These are phyloP conservation scores for Noccaea bulbosa DNA, from an alignment of 345 rosid species.

Conservation along the genomic window DNA sequence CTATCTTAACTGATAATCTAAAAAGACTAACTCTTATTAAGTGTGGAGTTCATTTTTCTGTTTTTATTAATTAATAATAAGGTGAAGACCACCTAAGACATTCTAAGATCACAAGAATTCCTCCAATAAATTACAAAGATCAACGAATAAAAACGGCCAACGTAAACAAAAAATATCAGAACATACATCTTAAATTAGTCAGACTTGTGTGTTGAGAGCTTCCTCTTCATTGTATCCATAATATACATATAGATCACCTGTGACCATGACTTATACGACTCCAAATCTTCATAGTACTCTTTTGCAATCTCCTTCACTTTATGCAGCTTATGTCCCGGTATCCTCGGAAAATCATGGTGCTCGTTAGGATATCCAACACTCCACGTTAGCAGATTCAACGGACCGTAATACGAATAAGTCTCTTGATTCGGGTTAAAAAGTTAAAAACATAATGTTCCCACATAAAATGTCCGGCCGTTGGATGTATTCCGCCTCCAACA, in stretches of 20 bases:
- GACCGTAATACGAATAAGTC: slow-evolving; percentile 90
- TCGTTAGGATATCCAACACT: slow-evolving; percentile 88
- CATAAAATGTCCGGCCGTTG: slow-evolving; percentile 90
- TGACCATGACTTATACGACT: slow-evolving; percentile 78
- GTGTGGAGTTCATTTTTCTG: too few species aligned
- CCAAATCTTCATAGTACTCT: slow-evolving; percentile 65
- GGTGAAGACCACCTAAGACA: not conserved
- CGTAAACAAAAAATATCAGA: not conserved
- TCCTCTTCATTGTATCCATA: slow-evolving; percentile 82
- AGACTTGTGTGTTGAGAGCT: slow-evolving; percentile 41
- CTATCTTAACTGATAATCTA: too few species aligned
- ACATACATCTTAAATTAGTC: slow-evolving; percentile 9
- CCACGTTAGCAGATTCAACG: slow-evolving; percentile 78
- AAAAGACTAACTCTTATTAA: too few species aligned
- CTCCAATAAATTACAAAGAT: slow-evolving; percentile 11
- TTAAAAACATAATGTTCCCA: slow-evolving; percentile 88
- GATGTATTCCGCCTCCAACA: slow-evolving; percentile 92
- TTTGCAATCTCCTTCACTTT: slow-evolving; percentile 88
- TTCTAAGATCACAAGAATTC: slow-evolving; percentile 4
- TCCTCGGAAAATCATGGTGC: slow-evolving; percentile 94
- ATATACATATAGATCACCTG: slow-evolving; percentile 87
- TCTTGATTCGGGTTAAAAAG: slow-evolving; percentile 80
- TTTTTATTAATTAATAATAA: too few species aligned
- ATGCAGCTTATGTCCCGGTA: slow-evolving; percentile 76
- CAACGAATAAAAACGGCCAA: not conserved